Evolutionary conservation across 352 stramenopile species (phyloP).

Genomic region (Halophytophthora batemanensis): DNA sequence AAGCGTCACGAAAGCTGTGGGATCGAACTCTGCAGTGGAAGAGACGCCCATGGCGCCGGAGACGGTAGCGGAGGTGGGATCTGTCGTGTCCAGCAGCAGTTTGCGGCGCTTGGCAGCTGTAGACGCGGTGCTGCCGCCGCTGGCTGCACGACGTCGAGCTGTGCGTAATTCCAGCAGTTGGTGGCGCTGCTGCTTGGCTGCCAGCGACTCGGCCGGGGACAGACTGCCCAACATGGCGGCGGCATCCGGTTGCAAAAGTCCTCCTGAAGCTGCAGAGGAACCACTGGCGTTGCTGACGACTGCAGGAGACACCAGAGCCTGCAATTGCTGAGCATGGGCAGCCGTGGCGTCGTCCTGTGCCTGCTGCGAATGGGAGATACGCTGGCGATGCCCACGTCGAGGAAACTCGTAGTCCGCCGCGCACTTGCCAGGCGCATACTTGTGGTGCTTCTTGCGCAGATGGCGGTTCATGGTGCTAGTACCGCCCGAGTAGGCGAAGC

Average conservation of each 20-base stretch:
- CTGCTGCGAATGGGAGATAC: constrained; percentile 4
- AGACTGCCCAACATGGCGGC: constrained; percentile 29
- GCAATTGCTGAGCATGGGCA: constrained; percentile 8
- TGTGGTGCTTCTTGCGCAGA: constrained; percentile 78
- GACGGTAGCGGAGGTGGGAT: constrained; percentile 5
- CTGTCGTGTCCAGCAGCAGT: constrained; percentile 32
- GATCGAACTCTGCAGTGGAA: constrained; percentile 49
- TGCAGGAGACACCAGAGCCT: neutral
- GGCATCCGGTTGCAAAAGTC: constrained; percentile 20
- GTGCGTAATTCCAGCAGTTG: constrained; percentile 64
- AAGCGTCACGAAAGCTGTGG: constrained; percentile 58
- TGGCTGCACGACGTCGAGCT: constrained; percentile 36
- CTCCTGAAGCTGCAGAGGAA: neutral
- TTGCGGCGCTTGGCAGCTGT: constrained; percentile 38
- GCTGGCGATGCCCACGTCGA: constrained; percentile 5
- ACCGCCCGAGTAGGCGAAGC: constrained; percentile 80
- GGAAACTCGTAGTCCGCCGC: constrained; percentile 70
- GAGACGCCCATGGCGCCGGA: neutral
- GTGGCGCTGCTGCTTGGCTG: constrained; percentile 29
- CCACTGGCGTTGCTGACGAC: constrained; percentile 1
- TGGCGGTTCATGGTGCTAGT: constrained; percentile 86
- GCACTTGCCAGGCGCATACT: constrained; percentile 71
- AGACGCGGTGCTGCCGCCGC: constrained; percentile 1
- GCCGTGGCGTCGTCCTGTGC: neutral
- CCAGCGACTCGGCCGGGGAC: constrained; percentile 39